These are phyloP conservation scores for Fusarium sp. DNA, from an alignment of 2,329 filamentous ascomycete species.

Conservation along the genomic window DNA sequence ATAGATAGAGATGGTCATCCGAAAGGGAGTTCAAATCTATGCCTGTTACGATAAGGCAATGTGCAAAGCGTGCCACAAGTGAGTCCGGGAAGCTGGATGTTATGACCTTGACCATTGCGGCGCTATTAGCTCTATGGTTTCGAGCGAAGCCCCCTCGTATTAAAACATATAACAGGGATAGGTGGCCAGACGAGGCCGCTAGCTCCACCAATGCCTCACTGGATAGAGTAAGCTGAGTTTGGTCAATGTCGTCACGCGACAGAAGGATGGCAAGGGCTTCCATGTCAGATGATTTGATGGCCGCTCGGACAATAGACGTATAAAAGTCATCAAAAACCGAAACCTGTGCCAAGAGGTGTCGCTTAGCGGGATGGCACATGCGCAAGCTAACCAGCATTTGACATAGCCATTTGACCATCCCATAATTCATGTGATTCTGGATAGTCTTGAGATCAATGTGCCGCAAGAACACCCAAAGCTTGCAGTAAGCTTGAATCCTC, in stretches of 20 bases:
- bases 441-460: neutral
- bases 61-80: neutral
- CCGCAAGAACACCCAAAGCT: neutral
- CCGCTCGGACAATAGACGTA: fast-evolving
- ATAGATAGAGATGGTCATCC: neutral
- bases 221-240: neutral
- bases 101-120: neutral
- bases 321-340: neutral
- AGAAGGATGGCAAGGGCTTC: neutral
- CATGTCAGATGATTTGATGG: neutral
- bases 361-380: neutral
- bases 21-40: neutral
- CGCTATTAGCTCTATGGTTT: fast-evolving
- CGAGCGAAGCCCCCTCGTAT: neutral
- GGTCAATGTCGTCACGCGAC: neutral
- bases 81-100: neutral
- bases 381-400: neutral
- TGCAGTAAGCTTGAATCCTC: neutral
- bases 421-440: neutral
- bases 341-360: neutral
- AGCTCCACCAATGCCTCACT: neutral
- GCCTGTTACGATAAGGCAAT: neutral
- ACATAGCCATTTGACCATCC: neutral
- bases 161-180: neutral
- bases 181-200: neutral